Evolutionary conservation across 768 basidiomycete species (phyloP).

Genomic region (Guyanaporus albipodus): DNA sequence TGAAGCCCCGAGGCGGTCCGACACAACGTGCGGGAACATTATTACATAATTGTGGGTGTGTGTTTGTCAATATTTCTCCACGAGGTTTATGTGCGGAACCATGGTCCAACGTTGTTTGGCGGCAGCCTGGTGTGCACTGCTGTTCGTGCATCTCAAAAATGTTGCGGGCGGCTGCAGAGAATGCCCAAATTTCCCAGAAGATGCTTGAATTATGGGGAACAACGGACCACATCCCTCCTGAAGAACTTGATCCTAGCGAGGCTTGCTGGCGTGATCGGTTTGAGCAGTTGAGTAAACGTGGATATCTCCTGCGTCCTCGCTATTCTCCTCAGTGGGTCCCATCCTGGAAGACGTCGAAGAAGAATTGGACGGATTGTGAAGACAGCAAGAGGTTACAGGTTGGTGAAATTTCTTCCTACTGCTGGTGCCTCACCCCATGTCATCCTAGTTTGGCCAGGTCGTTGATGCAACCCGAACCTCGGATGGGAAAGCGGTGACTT

Average conservation of each 20-base stretch:
- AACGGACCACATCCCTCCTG: neutral
- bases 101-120: too few species aligned
- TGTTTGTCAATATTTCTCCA: constrained; percentile 15
- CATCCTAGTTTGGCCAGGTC: neutral
- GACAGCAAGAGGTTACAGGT: neutral
- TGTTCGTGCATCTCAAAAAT: too few species aligned
- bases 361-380: neutral
- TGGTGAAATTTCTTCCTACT: neutral
- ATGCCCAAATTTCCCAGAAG: neutral
- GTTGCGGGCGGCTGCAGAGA: neutral
- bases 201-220: neutral
- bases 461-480: constrained; percentile 31
- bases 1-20: neutral
- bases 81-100: too few species aligned
- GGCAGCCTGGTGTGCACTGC: too few species aligned
- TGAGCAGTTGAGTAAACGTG: neutral
- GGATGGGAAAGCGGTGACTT: constrained; percentile 25
- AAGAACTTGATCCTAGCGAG: constrained; percentile 6
- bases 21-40: neutral
- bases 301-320: constrained; percentile 11
- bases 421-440: neutral
- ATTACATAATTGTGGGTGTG: constrained; percentile 7
- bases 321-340: constrained; percentile 14
- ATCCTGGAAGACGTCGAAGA: constrained; percentile 4
- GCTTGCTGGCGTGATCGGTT: constrained; percentile 10